phyloP scores from a whole-genome alignment of 2,329 filamentous ascomycete genomes.

The Pseudogymnoascus sp. region DNA sequence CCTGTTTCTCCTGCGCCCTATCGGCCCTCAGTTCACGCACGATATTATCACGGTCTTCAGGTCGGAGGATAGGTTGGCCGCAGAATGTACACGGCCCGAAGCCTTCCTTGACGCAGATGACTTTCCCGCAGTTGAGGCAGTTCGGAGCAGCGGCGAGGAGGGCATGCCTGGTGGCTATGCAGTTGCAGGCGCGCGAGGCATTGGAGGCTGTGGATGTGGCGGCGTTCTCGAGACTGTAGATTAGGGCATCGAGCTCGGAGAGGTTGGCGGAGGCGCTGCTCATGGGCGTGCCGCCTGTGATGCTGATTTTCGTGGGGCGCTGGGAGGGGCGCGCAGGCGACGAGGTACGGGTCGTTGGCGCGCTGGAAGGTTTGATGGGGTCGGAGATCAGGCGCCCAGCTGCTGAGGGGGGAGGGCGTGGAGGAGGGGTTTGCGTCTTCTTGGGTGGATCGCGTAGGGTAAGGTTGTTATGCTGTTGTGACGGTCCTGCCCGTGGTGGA shows the following conservation, averaged over 20 bases:
- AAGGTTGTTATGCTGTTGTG: conserved; percentile 33
- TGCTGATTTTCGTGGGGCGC: conserved; percentile 55
- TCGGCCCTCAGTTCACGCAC: conserved; percentile 77
- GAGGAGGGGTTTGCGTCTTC: conserved; percentile 27
- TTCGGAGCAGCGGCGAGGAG: conserved; percentile 88
- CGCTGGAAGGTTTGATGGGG: conserved; percentile 48
- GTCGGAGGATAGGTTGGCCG: conserved; percentile 62
- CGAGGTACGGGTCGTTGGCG: conserved; percentile 43
- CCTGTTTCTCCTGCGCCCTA: conserved; percentile 79
- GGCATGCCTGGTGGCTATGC: conserved; percentile 80
- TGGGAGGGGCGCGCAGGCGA: conserved; percentile 44
- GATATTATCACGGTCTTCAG: conserved; percentile 74
- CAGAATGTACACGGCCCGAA: conserved; percentile 93
- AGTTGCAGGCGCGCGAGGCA: conserved; percentile 67
- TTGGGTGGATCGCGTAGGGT: conserved; percentile 41
- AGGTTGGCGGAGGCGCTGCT: conserved; percentile 70
- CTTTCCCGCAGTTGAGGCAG: conserved; percentile 86
- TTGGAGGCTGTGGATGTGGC: conserved; percentile 69
- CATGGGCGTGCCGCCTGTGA: conserved; percentile 74
- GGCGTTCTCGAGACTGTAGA: conserved; percentile 80
- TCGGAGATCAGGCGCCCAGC: conserved; percentile 79
- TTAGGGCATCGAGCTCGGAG: conserved; percentile 68
- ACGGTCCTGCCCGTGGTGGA: conserved; percentile 35
- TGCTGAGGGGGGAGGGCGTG: conserved; percentile 46
- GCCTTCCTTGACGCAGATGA: conserved; percentile 90